phyloP scores from a whole-genome alignment of 148 eudicot species.

The Pharnaceum exiguum region DNA sequence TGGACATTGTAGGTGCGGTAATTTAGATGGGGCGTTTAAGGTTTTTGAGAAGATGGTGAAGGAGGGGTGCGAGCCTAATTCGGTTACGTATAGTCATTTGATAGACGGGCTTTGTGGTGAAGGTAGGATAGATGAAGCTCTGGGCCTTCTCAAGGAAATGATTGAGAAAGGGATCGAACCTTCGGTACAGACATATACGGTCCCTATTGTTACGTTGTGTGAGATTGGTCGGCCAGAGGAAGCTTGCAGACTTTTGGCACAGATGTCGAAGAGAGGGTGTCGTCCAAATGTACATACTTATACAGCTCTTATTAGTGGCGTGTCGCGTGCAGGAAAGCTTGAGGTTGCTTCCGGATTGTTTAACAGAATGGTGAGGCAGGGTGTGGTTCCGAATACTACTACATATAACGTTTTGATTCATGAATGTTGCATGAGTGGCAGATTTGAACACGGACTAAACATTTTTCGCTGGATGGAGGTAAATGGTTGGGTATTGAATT shows the following conservation, averaged over 20 bases:
- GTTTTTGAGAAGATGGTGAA: constrained; percentile 54
- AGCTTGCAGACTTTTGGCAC: constrained; percentile 44
- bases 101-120: constrained; percentile 60
- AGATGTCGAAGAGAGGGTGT: constrained; percentile 48
- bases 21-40: constrained; percentile 43
- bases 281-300: constrained; percentile 69
- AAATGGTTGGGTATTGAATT: constrained; percentile 31
- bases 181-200: constrained; percentile 55
- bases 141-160: constrained; percentile 58
- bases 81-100: constrained; percentile 52
- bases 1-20: constrained; percentile 54
- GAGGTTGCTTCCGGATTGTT: constrained; percentile 64
- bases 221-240: constrained; percentile 42
- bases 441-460: constrained; percentile 32
- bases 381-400: constrained; percentile 43
- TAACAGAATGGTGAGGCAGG: constrained; percentile 57
- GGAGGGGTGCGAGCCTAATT: constrained; percentile 50
- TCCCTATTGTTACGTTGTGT: constrained; percentile 53
- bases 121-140: constrained; percentile 55
- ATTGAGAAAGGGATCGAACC: constrained; percentile 52
- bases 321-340: constrained; percentile 37
- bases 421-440: constrained; percentile 38
- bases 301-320: constrained; percentile 72
- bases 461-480: constrained; percentile 60
- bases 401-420: constrained; percentile 61